Evolutionary conservation across 2,329 filamentous ascomycete species (phyloP), one percentile per base, ranked within the genome.

Genomic region (Trichoderma sp.): DNA sequence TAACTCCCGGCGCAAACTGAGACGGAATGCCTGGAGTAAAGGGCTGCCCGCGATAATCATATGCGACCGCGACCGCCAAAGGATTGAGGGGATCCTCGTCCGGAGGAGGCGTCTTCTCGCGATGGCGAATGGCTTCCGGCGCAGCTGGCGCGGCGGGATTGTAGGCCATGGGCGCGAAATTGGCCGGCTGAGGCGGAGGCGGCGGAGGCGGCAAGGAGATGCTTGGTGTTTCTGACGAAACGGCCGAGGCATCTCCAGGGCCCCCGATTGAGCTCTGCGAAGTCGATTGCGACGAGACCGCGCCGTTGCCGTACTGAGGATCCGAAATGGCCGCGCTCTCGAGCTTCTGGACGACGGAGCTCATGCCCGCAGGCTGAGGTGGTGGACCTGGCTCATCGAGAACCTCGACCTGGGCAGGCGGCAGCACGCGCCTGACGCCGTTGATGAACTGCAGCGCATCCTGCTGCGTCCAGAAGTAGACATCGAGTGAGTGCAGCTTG

Each of bases 61-160:
- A 84, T 28, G 84, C 85, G 3, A 91, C 84, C 14, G 87, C 88
- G 64, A 87, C 86, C 5, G 86, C 85, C 26, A 91, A 81, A 3
- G 89, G 89, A 75, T 90, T 87, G 3, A 85, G 82, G 14, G 85
- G 87, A 60, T 83, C 82, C 76, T 94, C 92, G 39, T 90, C 88
- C 4, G 91, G 91, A 4, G 93, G 92, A 2, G 92, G 93, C 0
- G 93, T 95, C 85, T 94, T 94, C 80, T 95, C 93, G 62, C 93
- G 87, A 79, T 93, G 89, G 24, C 87, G 84, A 66, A 94, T 89
- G 26, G 88, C 85, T 79, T 95, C 92, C 0, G 92, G 92, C 0
- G 92, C 91, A 0, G 92, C 86, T 5, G 93, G 93, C 1, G 92
- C 92, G 0, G 93, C 92, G 3, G 93, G 93, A 78, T 95, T 95